These are phyloP conservation scores for Glycine soja DNA, from an alignment of 306 rosid species.

Conservation along the genomic window DNA sequence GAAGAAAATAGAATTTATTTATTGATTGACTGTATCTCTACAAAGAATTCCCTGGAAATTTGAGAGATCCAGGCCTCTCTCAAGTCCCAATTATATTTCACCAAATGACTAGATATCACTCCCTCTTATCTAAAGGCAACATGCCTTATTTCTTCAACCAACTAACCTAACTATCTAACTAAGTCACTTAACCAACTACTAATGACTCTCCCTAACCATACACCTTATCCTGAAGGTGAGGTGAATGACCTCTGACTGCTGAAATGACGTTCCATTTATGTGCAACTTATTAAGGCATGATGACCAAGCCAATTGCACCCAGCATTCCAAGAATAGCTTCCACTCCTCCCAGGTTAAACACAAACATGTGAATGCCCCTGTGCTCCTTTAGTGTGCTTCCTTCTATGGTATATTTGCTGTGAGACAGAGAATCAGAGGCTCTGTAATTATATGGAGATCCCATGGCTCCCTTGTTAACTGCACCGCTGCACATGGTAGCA, in stretches of 20 bases:
- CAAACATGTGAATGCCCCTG: not conserved
- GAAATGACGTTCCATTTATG: not conserved
- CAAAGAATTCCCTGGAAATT: not conserved
- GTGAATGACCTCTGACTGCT: not conserved
- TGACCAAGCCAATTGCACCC: not conserved
- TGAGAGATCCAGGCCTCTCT: not conserved
- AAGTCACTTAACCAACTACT: not conserved
- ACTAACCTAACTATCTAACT: not conserved
- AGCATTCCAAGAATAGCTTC: not conserved
- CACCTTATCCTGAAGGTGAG: not conserved
- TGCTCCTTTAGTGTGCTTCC: not conserved
- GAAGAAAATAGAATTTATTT: not conserved
- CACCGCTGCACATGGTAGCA: not conserved
- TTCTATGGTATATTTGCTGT: not conserved
- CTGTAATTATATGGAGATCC: not conserved
- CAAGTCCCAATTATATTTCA: not conserved
- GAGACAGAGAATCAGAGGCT: not conserved
- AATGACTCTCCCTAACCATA: not conserved
- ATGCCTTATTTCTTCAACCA: conserved; percentile 9
- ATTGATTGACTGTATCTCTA: not conserved
- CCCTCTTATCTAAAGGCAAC: not conserved
- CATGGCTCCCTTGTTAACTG: not conserved
- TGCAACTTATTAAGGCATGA: conserved; percentile 3
- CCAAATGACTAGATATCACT: not conserved
- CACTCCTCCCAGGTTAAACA: not conserved